Conservation (phyloP, 2,329 filamentous ascomycete species). For the Fusarium hainanense region DNA sequence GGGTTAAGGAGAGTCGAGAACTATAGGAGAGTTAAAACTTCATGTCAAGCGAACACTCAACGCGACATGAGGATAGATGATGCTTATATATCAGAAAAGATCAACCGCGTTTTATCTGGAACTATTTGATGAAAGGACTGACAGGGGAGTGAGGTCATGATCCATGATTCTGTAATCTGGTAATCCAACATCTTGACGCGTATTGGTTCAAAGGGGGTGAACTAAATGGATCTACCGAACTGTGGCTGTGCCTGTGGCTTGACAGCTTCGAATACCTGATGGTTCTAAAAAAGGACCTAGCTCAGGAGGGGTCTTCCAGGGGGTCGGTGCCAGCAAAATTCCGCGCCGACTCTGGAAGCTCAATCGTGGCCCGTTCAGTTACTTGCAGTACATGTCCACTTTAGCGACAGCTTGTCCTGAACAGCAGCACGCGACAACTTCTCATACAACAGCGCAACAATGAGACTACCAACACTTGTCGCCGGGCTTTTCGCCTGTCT, state of each 20-base stretch:
- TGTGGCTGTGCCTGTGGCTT: constrained; percentile 42
- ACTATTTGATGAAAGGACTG: constrained; percentile 29
- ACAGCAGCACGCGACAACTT: constrained; percentile 48
- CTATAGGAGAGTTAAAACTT: constrained; percentile 13
- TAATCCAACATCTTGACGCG: constrained; percentile 30
- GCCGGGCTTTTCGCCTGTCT: constrained; percentile 78
- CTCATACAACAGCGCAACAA: constrained; percentile 53
- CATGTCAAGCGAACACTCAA: constrained; percentile 21
- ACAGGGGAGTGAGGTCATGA: constrained; percentile 41
- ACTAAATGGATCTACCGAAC: neutral
- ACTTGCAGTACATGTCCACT: constrained; percentile 36
- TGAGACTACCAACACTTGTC: constrained; percentile 73
- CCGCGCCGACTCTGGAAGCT: constrained; percentile 42
- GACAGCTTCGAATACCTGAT: neutral
- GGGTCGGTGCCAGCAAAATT: constrained; percentile 43
- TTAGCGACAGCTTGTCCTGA: constrained; percentile 49
- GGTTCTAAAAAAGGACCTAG: constrained; percentile 17
- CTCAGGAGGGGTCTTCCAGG: constrained; percentile 35
- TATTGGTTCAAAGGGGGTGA: constrained; percentile 21
- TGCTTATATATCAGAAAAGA: constrained; percentile 12
- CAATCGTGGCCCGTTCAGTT: constrained; percentile 47
- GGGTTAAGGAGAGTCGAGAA: constrained; percentile 42
- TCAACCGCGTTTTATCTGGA: constrained; percentile 26
- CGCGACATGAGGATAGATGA: constrained; percentile 23
- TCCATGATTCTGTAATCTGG: constrained; percentile 11